Evolutionary conservation across 2,329 filamentous ascomycete species (phyloP), one percentile per base, ranked within the genome.

Genomic region (Elsinoe arachidis): DNA sequence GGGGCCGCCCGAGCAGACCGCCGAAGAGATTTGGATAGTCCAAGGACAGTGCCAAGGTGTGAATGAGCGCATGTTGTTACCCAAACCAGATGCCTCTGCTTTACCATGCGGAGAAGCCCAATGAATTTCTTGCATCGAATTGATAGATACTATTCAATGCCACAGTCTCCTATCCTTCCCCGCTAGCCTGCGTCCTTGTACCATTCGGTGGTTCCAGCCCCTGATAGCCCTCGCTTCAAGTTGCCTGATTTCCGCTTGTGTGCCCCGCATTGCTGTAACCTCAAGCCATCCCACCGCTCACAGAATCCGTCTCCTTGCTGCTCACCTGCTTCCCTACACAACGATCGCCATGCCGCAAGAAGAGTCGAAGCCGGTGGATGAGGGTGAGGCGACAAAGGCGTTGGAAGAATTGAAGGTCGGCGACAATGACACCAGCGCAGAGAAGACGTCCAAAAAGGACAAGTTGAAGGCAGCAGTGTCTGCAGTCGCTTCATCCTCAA

Each of bases 281-380:
- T 53, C 49, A 53, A 17, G 6, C 49, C 49, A 53, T 39, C 34
- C 49, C 49, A 44, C 53, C 12, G n/a, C 23, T 30, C 7, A 12
- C 47, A 52, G 19, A 35, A 15, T 34, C 6, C 37, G 17, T 34
- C 26, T 44, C 11, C 21, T 14, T 15, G 12, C 9, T 46, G 43
- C 26, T 26, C n/a, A 19, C 49, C 15, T 23, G n/a, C 33, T 21
- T 15, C 11, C 19, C 17, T 14, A 37, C 54, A 56, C 41, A 17
- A n/a, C 54, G 41, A 14, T 26, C 54, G 58, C 56, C 47, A 78
- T 78, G 74, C 74, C 80, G 65, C 68, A 76, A 47, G 79, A 86
- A 69, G 80, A 85, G 68, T 85, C 84, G 44, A 87, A 86, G 66
- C 75, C 79, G 58, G 75, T 78, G 60, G 82, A 85, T 60, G 75